phyloP scores from a whole-genome alignment of 1,139 yeast genomes.

The Nakaseomyces bracarensis region DNA sequence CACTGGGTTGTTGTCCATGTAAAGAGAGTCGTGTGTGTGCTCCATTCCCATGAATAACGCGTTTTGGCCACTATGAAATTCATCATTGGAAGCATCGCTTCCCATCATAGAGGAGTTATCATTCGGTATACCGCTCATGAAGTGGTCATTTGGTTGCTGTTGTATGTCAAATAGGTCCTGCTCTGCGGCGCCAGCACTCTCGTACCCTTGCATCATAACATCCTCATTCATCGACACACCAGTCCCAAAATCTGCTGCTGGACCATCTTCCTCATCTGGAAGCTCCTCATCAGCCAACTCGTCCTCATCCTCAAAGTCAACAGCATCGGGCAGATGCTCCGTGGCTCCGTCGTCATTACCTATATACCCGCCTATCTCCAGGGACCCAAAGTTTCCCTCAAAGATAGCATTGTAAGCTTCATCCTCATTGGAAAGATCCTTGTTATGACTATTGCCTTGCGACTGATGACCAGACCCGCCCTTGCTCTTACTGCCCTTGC shows the following conservation, averaged over 20 bases:
- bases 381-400: constrained; percentile 33
- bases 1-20: constrained; percentile 5
- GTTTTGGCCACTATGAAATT: constrained; percentile 17
- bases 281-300: constrained; percentile 83
- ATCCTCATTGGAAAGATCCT: constrained; percentile 32
- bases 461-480: too few species aligned
- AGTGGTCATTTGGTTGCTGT: constrained; percentile 8
- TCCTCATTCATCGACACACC: constrained; percentile 12
- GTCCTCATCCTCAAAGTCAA: constrained; percentile 91
- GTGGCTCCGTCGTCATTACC: constrained; percentile 28
- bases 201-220: constrained; percentile 12
- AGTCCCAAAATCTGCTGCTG: constrained; percentile 29
- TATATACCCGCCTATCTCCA: constrained; percentile 32
- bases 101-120: constrained; percentile 11
- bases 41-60: constrained; percentile 27
- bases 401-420: constrained; percentile 35
- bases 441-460: too few species aligned
- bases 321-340: constrained; percentile 84
- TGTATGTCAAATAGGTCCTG: constrained; percentile 3
- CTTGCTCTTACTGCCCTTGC: constrained; percentile 2
- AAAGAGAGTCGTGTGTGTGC: not conserved
- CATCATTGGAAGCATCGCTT: constrained; percentile 14
- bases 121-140: constrained; percentile 10
- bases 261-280: constrained; percentile 37
- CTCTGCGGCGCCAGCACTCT: constrained; percentile 1